A percentile compares a stretch with the other conserved stretches of the same genome.
Conservation (phyloP, 805 yeast species). For the Blastobotrys attinorum region DNA sequence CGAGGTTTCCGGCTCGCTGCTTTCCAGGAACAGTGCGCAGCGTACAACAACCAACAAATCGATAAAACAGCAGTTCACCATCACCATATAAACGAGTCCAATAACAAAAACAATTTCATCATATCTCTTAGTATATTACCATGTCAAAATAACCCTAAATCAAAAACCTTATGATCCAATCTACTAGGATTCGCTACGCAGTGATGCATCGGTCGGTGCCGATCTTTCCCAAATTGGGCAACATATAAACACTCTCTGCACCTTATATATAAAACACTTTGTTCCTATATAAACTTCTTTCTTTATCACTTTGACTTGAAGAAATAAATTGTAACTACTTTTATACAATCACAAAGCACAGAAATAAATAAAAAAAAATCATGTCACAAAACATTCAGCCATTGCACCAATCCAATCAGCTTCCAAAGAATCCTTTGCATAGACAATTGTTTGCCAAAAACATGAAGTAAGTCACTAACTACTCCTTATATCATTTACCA, state of each 20-base stretch:
- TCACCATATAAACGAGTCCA: too few relatives aligned
- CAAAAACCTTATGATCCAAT: too few relatives aligned
- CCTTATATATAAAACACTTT: neutral
- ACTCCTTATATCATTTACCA: neutral
- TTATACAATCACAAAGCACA: neutral
- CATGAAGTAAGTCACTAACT: neutral
- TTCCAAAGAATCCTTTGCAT: constrained; percentile 2
- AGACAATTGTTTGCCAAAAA: neutral
- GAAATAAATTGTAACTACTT: too few relatives aligned
- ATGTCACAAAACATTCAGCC: constrained; percentile 11
- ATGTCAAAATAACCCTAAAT: too few relatives aligned
- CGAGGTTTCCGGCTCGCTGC: constrained; percentile 71
- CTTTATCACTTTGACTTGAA: neutral
- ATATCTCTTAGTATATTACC: too few relatives aligned
- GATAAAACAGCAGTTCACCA: too few relatives aligned
- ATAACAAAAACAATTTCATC: too few relatives aligned
- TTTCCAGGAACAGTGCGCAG: too few relatives aligned
- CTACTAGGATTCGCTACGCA: too few relatives aligned
- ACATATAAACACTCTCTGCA: constrained; percentile 6
- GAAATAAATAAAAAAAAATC: neutral
- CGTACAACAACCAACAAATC: too few relatives aligned
- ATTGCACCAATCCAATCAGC: constrained; percentile 7
- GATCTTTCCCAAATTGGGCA: constrained; percentile 6
- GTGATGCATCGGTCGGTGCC: too few relatives aligned
- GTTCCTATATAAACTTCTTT: neutral